A percentile compares a stretch with the other conserved stretches of the same genome.
Conservation (phyloP, 345 rosid species). For the Aurinia saxatilis region DNA sequence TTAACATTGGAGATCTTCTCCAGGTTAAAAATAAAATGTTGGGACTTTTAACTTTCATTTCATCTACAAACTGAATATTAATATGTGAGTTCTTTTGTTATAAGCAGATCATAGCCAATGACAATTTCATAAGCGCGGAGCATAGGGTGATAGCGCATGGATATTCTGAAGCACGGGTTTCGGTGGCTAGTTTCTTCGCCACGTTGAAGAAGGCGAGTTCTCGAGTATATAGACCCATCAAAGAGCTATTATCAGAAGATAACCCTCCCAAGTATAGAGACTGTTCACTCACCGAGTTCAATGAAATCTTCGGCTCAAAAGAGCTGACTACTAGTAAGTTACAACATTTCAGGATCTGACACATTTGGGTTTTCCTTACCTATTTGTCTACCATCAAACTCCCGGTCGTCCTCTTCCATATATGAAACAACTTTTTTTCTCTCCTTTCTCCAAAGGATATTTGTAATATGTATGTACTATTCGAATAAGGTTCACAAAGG, state of each 20-base stretch:
- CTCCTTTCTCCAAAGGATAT: too few relatives aligned
- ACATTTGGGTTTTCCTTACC: not conserved
- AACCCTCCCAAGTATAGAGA: conserved; percentile 43
- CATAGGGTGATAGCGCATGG: conserved; percentile 42
- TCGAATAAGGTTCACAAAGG: too few relatives aligned
- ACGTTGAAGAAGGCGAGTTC: conserved; percentile 12
- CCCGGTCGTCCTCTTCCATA: too few relatives aligned
- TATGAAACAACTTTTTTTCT: too few relatives aligned
- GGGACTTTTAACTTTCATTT: not conserved
- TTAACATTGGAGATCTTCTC: conserved; percentile 51
- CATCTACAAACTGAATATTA: not conserved
- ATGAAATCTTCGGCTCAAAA: not conserved
- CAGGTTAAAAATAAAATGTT: conserved; percentile 26
- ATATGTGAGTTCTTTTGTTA: not conserved
- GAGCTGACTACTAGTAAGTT: not conserved
- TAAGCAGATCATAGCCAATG: conserved; percentile 39
- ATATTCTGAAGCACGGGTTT: conserved; percentile 25
- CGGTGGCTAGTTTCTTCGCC: conserved; percentile 36
- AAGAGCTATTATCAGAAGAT: conserved; percentile 40
- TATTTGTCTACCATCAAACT: not conserved
- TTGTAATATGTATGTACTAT: too few relatives aligned
- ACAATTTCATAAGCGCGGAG: conserved; percentile 35
- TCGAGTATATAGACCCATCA: conserved; percentile 32
- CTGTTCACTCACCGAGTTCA: not conserved
- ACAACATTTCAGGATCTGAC: not conserved